phyloP scores from a whole-genome alignment of 139 green algal genomes.

The Edaphochlamys debaryana region DNA sequence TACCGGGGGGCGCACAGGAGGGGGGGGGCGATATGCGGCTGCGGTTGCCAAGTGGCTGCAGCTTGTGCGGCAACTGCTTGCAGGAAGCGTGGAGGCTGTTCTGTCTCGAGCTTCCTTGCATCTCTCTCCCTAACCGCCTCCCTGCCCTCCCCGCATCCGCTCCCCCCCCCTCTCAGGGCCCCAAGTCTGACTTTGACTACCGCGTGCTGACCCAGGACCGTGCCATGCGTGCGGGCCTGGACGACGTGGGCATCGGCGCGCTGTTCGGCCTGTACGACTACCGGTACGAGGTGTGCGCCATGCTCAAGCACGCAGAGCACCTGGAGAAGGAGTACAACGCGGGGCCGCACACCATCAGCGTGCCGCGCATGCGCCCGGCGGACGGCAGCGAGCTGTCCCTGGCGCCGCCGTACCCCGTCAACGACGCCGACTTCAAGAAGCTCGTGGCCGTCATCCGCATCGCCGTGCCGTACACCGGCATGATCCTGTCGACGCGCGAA shows the following conservation, averaged over 20 bases:
- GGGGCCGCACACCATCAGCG: conserved; percentile 74
- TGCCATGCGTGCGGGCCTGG: conserved; percentile 71
- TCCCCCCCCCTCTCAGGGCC: conserved; percentile 36
- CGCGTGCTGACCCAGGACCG: conserved; percentile 74
- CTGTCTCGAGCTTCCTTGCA: too few species aligned
- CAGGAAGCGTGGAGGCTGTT: too few species aligned
- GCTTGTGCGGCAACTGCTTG: too few species aligned
- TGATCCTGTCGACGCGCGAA: conserved; percentile 78
- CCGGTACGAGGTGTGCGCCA: conserved; percentile 66
- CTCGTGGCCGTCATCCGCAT: conserved; percentile 77
- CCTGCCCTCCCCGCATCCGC: too few species aligned
- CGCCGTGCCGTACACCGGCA: conserved; percentile 80
- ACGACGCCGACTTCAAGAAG: conserved; percentile 77
- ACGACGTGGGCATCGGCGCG: conserved; percentile 77
- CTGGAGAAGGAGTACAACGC: conserved; percentile 73
- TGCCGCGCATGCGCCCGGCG: conserved; percentile 77
- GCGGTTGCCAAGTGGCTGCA: too few species aligned
- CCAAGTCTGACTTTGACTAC: conserved; percentile 76
- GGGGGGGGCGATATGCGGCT: too few species aligned
- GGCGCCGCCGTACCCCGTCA: conserved; percentile 55
- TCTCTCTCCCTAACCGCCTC: too few species aligned
- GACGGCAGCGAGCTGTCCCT: conserved; percentile 69
- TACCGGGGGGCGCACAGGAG: too few species aligned
- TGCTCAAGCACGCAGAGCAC: conserved; percentile 76
- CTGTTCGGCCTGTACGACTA: conserved; percentile 81